Conservation (phyloP, 129 eudicot genomes). For the Silybum marianum region DNA sequence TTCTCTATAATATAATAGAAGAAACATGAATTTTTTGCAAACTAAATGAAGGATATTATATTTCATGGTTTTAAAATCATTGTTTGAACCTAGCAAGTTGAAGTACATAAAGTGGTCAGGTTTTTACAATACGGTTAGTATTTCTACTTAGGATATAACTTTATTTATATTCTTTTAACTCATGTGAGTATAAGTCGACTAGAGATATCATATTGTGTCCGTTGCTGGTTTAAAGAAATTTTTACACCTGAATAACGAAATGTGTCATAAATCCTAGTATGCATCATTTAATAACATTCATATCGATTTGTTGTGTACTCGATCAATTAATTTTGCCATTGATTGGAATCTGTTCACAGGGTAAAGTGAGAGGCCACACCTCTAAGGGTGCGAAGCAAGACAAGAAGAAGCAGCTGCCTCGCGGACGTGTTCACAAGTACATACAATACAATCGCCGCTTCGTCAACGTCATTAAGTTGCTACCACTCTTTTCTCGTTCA, state of each 20-base stretch:
- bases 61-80: conserved; percentile 54
- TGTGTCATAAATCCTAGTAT: conserved; percentile 3
- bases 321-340: no score
- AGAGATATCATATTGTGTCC: not conserved
- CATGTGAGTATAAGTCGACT: not conserved
- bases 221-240: not conserved
- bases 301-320: no score
- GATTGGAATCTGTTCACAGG: no score
- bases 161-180: not conserved
- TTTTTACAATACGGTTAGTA: conserved; percentile 82
- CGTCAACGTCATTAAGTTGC: no score
- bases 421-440: no score
- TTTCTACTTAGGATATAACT: not conserved
- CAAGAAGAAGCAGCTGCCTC: no score
- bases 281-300: not conserved
- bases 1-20: not conserved
- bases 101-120: conserved; percentile 94
- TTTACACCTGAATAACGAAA: conserved; percentile 1
- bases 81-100: conserved; percentile 76
- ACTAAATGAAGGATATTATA: not conserved
- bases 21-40: conserved; percentile 9
- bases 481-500: no score
- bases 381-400: no score
- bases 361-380: no score
- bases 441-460: no score